phyloP scores from a whole-genome alignment of 495 filamentous ascomycete genomes.

The Penicillium crystallinum region DNA sequence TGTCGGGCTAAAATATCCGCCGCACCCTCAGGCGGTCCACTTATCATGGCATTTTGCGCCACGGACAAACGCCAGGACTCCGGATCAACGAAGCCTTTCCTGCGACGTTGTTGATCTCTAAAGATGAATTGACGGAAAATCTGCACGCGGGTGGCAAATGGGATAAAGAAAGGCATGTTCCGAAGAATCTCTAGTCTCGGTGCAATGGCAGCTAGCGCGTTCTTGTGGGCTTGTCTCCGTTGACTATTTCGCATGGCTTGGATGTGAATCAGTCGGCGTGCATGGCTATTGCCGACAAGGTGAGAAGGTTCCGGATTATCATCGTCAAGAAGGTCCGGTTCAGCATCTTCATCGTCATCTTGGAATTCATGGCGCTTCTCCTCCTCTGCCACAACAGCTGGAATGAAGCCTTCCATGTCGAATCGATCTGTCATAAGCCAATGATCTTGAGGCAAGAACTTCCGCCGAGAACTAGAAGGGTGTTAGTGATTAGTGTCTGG shows the following conservation, averaged over 20 bases:
- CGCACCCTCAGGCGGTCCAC: conserved; percentile 22
- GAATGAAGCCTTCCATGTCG: conserved; percentile 87
- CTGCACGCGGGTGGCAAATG: conserved; percentile 84
- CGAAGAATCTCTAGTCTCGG: conserved; percentile 85
- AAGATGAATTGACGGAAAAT: conserved; percentile 90
- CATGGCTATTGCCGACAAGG: conserved; percentile 48
- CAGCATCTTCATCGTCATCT: conserved; percentile 50
- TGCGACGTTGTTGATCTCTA: conserved; percentile 71
- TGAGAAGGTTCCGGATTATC: conserved; percentile 25
- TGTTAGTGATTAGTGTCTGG: background rate
- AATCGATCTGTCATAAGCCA: conserved; percentile 95
- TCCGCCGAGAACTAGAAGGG: conserved; percentile 61
- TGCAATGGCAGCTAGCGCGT: conserved; percentile 67
- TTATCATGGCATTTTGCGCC: conserved; percentile 34
- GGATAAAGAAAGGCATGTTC: conserved; percentile 96
- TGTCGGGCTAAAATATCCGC: conserved; percentile 60
- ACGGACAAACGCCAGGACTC: conserved; percentile 72
- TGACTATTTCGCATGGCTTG: conserved; percentile 55
- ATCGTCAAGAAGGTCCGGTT: conserved; percentile 31
- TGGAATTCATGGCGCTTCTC: conserved; percentile 67
- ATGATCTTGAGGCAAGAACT: conserved; percentile 73
- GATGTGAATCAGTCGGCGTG: conserved; percentile 46
- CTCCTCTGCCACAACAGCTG: conserved; percentile 82
- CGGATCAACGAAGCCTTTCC: conserved; percentile 71
- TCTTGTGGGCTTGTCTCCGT: conserved; percentile 57